Base-by-base conservation (phyloP, 352 stramenopile genomes). In the Phytophthora citrophthora region DNA sequence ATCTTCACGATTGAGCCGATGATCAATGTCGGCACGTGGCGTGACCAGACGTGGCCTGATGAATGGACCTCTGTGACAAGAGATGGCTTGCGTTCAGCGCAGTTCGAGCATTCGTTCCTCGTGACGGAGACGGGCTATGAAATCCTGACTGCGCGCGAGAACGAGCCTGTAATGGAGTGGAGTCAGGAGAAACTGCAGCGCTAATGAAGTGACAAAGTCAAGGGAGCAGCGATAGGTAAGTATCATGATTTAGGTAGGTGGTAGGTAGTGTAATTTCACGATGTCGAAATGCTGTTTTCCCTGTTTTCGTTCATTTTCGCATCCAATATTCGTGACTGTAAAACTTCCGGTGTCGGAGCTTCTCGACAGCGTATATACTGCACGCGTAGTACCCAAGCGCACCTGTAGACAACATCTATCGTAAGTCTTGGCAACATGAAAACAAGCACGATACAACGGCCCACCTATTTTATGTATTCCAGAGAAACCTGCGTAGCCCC, bases 1-100 rank as follows among this genome's bases (percentile, higher is more conserved):
- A 96, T 99, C 40, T 99, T 99, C 79, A 99, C 97, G 0, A 98
- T 99, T 60, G 97, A 99, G 72, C 97, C 97, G 6, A 99, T 99
- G 97, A 99, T 99, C 72, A 99, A 99, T 81, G 73, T 97, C n/a
- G 97, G 80, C 26, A 77, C 77, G 50, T 90, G 85, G 90, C 68
- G 94, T 86, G 87, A 92, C 66, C 62, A 83, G 65, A 98, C 91
- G 6, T 99, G 97, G 97, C 92, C 91, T 16, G 97, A 99, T 75
- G 96, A 99, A 66, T 99, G 97, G 97, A 99, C 97, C n/a, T 91
- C 90, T 11, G 93, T 98, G 13, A 99, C 97, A 3, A 84, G 74
- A 7, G 97, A 99, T 81, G 97, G 97, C 8, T 87, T 90, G 58
- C 87, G 95, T 26, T 98, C 90, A 55, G 96, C 97, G 15, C 97